These are phyloP conservation scores for Mangifera indica DNA, from an alignment of 345 rosid species.

Conservation along the genomic window DNA sequence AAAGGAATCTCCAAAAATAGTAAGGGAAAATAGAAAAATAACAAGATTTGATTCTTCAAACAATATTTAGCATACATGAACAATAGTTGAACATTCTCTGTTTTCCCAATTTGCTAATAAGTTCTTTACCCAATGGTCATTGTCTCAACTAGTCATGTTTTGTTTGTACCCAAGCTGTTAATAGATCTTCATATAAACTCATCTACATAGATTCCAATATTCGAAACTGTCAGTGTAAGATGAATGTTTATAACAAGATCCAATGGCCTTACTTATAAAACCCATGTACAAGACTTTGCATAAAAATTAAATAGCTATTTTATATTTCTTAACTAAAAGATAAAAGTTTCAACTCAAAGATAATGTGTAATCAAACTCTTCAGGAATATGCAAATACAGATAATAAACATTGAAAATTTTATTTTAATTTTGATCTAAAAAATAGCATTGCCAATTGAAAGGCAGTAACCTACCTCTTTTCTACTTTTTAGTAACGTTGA, in stretches of 20 bases:
- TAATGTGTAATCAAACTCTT: not conserved
- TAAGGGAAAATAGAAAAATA: slow-evolving; percentile 11
- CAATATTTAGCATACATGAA: slow-evolving; percentile 56
- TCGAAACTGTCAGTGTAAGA: slow-evolving; percentile 4
- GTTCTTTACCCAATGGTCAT: slow-evolving; percentile 70
- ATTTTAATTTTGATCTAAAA: not conserved
- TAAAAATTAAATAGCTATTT: not conserved
- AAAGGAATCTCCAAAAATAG: slow-evolving; percentile 4
- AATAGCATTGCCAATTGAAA: slow-evolving; percentile 21
- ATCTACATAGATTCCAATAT: slow-evolving; percentile 46
- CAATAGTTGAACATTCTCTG: slow-evolving; percentile 78
- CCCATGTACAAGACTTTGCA: not conserved
- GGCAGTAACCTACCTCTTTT: slow-evolving; percentile 59
- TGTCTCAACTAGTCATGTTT: slow-evolving; percentile 79
- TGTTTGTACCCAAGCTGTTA: slow-evolving; percentile 94
- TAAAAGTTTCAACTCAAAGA: slow-evolving; percentile 2
- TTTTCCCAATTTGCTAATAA: slow-evolving; percentile 69
- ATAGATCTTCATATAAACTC: slow-evolving; percentile 98
- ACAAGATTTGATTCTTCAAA: not conserved
- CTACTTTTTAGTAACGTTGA: slow-evolving; percentile 55
- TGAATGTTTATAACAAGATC: not conserved
- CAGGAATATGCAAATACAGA: not conserved
- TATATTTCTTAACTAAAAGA: not conserved
- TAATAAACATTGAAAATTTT: not conserved
- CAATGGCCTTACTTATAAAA: not conserved